Evolutionary conservation across 2,329 filamentous ascomycete species (phyloP), one percentile per base, ranked within the genome.

Genomic region (Epichloe sibirici): DNA sequence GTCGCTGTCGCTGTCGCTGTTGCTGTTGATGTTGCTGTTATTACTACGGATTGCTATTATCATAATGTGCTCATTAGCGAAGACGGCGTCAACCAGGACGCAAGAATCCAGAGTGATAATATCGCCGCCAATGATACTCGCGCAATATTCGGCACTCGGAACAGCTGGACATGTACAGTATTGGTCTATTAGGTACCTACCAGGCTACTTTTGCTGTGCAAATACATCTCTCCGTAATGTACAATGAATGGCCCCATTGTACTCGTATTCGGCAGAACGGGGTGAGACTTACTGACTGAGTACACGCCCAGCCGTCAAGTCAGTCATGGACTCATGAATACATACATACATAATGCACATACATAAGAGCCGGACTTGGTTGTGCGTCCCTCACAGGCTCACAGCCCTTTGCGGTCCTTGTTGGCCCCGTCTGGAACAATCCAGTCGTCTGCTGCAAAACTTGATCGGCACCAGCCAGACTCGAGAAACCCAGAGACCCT

Each of bases 221-320:
- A 8, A 31, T 31, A 31, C 28, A 31, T 21, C 17, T 21, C 17
- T 21, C 17, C 17, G 17, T 21, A 21, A 21, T 21, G 17, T 21
- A 21, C 17, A 21, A 21, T 21, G 17, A 21, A 38, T 17, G n/a
- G n/a, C 28, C 45, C 31, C 42, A 21, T 46, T 38, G 49, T 40
- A 46, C 43, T 51, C 49, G 49, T 51, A 46, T 51, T 51, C 49
- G 34, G 42, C 43, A 39, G 25, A 13, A 28, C 5, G 43, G 49
- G 49, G 49, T 51, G 43, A 34, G 43, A 9, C 23, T 46, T 46
- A 23, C 40, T 7, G 23, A 34, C 40, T 7, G 34, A 39, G 11
- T 6, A 51, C 49, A 45, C 49, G 49, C 42, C 49, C 42, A 17
- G 9, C 28, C 48, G 15, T 5, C 38, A 43, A 15, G 4, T 34